Percentiles rank a stretch among this genome's conserved stretches.
Evolutionary conservation across 1,284 basidiomycete species (phyloP).

Genomic region (Malassezia slooffiae): DNA sequence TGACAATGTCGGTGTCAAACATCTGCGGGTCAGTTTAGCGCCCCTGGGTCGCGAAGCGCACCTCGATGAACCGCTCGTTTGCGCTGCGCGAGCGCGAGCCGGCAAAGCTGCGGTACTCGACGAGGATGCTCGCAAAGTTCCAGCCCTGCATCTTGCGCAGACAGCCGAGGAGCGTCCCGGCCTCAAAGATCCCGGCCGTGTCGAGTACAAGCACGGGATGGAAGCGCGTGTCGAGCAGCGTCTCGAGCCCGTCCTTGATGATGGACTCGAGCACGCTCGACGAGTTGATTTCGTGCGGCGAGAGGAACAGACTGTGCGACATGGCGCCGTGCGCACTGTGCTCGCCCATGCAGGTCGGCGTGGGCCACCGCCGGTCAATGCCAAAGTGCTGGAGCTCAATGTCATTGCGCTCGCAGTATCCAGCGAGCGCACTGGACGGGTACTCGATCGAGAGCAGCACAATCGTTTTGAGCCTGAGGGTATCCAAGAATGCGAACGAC

Average conservation of each 20-base stretch:
- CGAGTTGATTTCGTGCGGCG: slow-evolving; percentile 14
- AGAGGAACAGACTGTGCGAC: slow-evolving; percentile 8
- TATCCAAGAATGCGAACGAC: slow-evolving; percentile 23
- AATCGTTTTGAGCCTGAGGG: slow-evolving; percentile 28
- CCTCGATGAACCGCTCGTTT: slow-evolving; percentile 41
- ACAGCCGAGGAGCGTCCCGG: slow-evolving; percentile 36
- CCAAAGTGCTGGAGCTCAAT: slow-evolving; percentile 35
- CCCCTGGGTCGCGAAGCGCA: too few species aligned
- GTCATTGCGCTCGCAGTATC: slow-evolving; percentile 20
- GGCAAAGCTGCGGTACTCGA: slow-evolving; percentile 39
- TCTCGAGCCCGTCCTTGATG: slow-evolving; percentile 34
- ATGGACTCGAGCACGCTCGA: slow-evolving; percentile 22
- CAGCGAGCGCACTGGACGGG: slow-evolving; percentile 20
- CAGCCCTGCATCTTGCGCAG: slow-evolving; percentile 37
- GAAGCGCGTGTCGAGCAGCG: slow-evolving; percentile 23
- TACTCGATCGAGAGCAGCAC: slow-evolving; percentile 35
- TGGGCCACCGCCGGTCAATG: slow-evolving; percentile 17
- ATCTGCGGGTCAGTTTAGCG: slow-evolving; percentile 11
- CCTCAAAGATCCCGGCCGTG: slow-evolving; percentile 38
- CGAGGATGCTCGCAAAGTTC: slow-evolving; percentile 40
- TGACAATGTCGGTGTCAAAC: slow-evolving; percentile 41
- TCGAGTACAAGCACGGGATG: slow-evolving; percentile 39
- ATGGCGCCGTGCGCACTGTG: not conserved
- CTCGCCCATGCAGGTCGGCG: slow-evolving; percentile 13
- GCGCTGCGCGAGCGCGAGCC: slow-evolving; percentile 29